phyloP scores from a whole-genome alignment of 768 basidiomycete genomes.

The Naematelia encephala region DNA sequence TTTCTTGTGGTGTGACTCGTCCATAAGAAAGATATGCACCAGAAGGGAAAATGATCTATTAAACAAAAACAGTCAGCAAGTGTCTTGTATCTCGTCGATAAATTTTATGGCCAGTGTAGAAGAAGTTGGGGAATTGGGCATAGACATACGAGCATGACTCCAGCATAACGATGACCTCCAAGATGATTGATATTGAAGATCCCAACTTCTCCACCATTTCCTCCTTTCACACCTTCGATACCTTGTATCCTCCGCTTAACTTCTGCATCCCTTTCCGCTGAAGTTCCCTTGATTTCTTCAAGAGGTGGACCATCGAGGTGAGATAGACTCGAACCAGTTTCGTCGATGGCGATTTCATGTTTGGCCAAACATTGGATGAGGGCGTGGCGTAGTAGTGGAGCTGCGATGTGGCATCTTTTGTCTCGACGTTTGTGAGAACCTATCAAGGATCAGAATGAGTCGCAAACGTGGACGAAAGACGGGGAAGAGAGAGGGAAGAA shows the following conservation, averaged over 20 bases:
- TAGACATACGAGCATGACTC: slow-evolving; percentile 76
- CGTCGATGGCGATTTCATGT: slow-evolving; percentile 41
- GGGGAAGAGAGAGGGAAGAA: not conserved
- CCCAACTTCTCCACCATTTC: slow-evolving; percentile 61
- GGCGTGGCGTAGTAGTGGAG: slow-evolving; percentile 56
- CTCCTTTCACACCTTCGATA: slow-evolving; percentile 58
- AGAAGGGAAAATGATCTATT: slow-evolving; percentile 79
- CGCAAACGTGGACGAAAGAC: not conserved
- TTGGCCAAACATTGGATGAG: slow-evolving; percentile 62
- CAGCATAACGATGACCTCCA: slow-evolving; percentile 89
- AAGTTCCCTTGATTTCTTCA: slow-evolving; percentile 60
- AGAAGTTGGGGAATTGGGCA: not conserved
- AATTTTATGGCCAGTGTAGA: not conserved
- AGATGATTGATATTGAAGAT: slow-evolving; percentile 85
- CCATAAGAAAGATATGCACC: slow-evolving; percentile 91
- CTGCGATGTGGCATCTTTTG: slow-evolving; percentile 83
- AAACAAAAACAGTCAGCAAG: slow-evolving; percentile 1
- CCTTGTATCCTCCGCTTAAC: slow-evolving; percentile 56
- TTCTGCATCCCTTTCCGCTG: slow-evolving; percentile 60
- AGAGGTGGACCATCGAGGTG: slow-evolving; percentile 57
- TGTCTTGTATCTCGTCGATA: not conserved
- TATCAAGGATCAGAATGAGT: slow-evolving; percentile 42
- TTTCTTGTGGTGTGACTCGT: slow-evolving; percentile 83
- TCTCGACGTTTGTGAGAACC: slow-evolving; percentile 92
- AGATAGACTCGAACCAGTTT: slow-evolving; percentile 32